Percentiles rank a stretch among this genome's conserved stretches.
These are phyloP conservation scores for Leishmania guyanensis DNA, from an alignment of 208 protist species.

Conservation along the genomic window DNA sequence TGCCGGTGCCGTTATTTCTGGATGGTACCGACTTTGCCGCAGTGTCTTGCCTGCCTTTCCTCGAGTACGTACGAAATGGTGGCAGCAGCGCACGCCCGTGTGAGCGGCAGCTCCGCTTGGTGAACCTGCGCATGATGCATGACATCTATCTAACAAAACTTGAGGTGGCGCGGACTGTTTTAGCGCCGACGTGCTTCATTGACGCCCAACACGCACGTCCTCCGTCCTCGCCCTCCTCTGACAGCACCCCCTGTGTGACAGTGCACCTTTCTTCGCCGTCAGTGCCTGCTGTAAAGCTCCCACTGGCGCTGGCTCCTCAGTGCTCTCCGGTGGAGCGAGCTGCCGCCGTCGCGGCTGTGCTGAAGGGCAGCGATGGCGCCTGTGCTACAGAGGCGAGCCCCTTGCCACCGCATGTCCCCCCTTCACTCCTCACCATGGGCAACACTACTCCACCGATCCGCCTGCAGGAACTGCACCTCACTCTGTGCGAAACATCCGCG, in stretches of 20 bases:
- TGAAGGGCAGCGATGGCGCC: neutral
- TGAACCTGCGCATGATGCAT: constrained; percentile 14
- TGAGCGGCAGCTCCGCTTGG: constrained; percentile 10
- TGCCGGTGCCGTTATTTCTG: constrained; percentile 21
- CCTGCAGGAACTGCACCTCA: constrained; percentile 6
- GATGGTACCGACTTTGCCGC: constrained; percentile 15
- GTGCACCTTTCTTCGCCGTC: neutral
- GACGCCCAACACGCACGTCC: neutral
- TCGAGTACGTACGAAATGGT: neutral
- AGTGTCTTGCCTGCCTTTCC: constrained; percentile 7
- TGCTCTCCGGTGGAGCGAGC: constrained; percentile 16
- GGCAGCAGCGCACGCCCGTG: neutral
- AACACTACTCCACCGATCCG: neutral
- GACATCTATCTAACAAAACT: constrained; percentile 19
- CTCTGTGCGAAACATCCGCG: neutral
- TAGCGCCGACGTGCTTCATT: neutral
- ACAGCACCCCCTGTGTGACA: neutral
- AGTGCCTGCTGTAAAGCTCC: constrained; percentile 7
- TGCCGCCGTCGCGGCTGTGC: neutral
- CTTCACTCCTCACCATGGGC: neutral
- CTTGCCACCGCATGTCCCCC: neutral
- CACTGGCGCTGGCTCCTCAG: constrained; percentile 2
- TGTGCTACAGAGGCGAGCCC: neutral
- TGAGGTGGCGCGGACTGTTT: constrained; percentile 1
- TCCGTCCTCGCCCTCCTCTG: neutral